Evolutionary conservation across 2,329 filamentous ascomycete species (phyloP).

Genomic region (Colletotrichum sp.): DNA sequence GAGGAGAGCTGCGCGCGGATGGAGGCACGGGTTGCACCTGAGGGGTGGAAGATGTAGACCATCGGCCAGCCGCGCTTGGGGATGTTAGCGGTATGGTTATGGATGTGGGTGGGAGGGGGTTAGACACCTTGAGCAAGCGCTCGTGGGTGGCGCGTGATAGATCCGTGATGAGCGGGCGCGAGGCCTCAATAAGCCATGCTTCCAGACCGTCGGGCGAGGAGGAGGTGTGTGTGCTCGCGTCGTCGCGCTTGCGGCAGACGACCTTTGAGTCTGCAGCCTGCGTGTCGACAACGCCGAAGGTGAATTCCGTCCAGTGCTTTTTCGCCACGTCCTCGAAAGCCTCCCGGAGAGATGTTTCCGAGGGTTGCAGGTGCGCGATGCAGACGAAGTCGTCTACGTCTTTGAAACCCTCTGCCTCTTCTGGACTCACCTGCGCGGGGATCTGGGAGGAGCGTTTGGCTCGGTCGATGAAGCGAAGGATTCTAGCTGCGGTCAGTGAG

Average conservation of each 20-base stretch:
- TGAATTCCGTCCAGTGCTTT: constrained; percentile 36
- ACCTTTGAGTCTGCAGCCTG: constrained; percentile 24
- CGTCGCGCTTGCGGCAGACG: constrained; percentile 33
- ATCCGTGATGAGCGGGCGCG: constrained; percentile 35
- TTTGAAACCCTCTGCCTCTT: constrained; percentile 29
- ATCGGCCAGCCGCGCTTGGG: constrained; percentile 37
- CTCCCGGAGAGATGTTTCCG: constrained; percentile 22
- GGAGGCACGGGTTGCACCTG: constrained; percentile 29
- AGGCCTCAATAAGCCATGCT: constrained; percentile 29
- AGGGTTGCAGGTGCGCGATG: constrained; percentile 29
- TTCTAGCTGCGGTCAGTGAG: constrained; percentile 15
- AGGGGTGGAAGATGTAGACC: constrained; percentile 40
- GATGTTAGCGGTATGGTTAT: not conserved
- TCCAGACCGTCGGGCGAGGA: constrained; percentile 27
- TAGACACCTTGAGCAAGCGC: constrained; percentile 37
- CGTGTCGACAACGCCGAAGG: constrained; percentile 32
- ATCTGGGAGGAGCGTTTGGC: constrained; percentile 27
- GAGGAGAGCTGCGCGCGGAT: constrained; percentile 31
- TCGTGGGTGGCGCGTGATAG: constrained; percentile 35
- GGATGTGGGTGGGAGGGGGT: not conserved
- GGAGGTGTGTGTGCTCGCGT: constrained; percentile 28
- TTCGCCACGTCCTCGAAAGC: constrained; percentile 29
- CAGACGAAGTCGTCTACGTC: constrained; percentile 35
- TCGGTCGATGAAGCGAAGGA: constrained; percentile 29
- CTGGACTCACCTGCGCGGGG: constrained; percentile 21